phyloP scores from a whole-genome alignment of 1,139 yeast species.

The Kodamaea arcana region DNA sequence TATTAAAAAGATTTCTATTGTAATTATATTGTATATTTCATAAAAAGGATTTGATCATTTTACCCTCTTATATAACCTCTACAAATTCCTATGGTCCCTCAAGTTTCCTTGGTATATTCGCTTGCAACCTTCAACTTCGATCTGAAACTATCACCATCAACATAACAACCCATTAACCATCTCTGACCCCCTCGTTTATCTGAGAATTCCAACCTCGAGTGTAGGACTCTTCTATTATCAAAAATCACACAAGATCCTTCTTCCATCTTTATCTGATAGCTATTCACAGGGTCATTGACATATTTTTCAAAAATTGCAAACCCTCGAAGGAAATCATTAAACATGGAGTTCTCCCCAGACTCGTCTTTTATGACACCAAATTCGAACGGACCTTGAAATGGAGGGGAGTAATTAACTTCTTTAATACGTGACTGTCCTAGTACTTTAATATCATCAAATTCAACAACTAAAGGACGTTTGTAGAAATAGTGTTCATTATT shows the following conservation, averaged over 20 bases:
- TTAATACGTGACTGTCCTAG: slow-evolving; percentile 37
- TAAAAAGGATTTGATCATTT: background rate
- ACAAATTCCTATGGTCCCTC: too few species aligned
- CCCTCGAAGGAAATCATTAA: slow-evolving; percentile 59
- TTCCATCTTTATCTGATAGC: slow-evolving; percentile 51
- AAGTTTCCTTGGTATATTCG: slow-evolving; percentile 3
- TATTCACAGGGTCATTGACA: slow-evolving; percentile 54
- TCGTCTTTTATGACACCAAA: slow-evolving; percentile 39
- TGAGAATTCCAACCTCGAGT: slow-evolving; percentile 62
- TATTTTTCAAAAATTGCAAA: slow-evolving; percentile 55
- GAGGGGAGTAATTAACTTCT: slow-evolving; percentile 75
- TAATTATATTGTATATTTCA: slow-evolving; percentile 3
- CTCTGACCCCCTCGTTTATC: slow-evolving; percentile 51
- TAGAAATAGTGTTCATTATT: slow-evolving; percentile 62
- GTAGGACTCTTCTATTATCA: slow-evolving; percentile 70
- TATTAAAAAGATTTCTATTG: slow-evolving; percentile 14
- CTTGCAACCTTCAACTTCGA: slow-evolving; percentile 52
- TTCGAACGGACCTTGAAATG: slow-evolving; percentile 81
- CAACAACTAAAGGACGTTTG: slow-evolving; percentile 63
- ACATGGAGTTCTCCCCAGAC: slow-evolving; percentile 25
- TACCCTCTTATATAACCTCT: background rate
- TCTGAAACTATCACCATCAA: slow-evolving; percentile 68
- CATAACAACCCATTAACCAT: slow-evolving; percentile 77
- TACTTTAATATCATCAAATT: slow-evolving; percentile 33
- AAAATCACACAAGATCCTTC: slow-evolving; percentile 68